phyloP scores from a whole-genome alignment of 2,329 filamentous ascomycete genomes.

The Epichloe aotearoae region DNA sequence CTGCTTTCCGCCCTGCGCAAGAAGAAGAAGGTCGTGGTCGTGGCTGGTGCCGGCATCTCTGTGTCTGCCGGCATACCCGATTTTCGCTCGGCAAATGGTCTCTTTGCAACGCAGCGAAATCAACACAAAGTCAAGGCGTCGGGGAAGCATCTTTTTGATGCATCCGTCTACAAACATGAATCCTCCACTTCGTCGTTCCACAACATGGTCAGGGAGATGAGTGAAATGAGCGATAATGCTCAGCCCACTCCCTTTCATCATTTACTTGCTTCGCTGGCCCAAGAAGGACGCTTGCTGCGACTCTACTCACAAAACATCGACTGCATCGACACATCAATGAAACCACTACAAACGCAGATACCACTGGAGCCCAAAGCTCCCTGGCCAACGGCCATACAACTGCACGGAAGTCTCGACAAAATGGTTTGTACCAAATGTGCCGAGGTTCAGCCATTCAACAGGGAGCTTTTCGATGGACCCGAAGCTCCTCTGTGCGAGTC shows the following conservation, averaged over 20 bases:
- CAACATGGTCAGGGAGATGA: conserved; percentile 88
- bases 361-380: conserved; percentile 73
- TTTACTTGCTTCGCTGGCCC: conserved; percentile 76
- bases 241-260: conserved; percentile 85
- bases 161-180: conserved; percentile 91
- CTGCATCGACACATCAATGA: conserved; percentile 75
- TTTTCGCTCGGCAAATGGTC: conserved; percentile 80
- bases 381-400: conserved; percentile 86
- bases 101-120: conserved; percentile 74
- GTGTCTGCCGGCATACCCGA: conserved; percentile 95
- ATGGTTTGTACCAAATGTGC: conserved; percentile 96
- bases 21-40: conserved; percentile 92
- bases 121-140: conserved; percentile 83
- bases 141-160: conserved; percentile 92
- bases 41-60: conserved; percentile 93
- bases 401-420: conserved; percentile 86
- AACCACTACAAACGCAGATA: conserved; percentile 65
- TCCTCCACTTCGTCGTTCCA: conserved; percentile 83
- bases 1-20: conserved; percentile 65
- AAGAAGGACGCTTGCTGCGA: conserved; percentile 74
- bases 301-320: conserved; percentile 97
- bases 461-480: conserved; percentile 69
- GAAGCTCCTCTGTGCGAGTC: conserved; percentile 66
- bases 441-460: conserved; percentile 61
- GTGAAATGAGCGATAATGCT: conserved; percentile 62